Conservation (phyloP, 176 grass and related monocot species). For the Tillandsia fasciculata region DNA sequence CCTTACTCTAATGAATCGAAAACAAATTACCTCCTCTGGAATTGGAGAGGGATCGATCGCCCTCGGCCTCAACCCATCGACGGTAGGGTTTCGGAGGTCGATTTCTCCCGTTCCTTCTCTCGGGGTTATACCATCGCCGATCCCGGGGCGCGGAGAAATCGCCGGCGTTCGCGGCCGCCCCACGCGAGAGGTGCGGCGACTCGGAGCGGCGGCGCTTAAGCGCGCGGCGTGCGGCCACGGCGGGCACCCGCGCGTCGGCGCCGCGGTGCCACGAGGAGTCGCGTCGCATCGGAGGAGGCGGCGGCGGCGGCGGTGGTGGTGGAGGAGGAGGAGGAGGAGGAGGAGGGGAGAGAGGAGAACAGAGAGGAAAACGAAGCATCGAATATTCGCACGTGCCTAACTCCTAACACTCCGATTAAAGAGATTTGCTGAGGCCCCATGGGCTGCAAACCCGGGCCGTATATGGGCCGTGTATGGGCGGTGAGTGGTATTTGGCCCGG, state of each 20-base stretch:
- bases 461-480: no score
- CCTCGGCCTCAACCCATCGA: slow-evolving; percentile 35
- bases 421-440: no score
- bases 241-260: slow-evolving; percentile 2
- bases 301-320: background rate
- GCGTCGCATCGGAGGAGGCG: slow-evolving; percentile 26
- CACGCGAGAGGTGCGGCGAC: background rate
- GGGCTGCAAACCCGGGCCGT: no score
- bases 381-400: no score
- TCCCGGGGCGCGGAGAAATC: background rate
- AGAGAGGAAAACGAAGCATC: no score
- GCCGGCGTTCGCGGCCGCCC: background rate
- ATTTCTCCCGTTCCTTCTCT: slow-evolving; percentile 8
- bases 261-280: slow-evolving; percentile 18
- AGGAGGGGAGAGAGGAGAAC: background rate
- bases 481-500: no score
- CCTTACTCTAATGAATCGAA: no score
- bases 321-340: slow-evolving; percentile 3
- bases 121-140: slow-evolving; percentile 25
- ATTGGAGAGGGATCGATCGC: slow-evolving; percentile 18
- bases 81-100: slow-evolving; percentile 14
- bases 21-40: slow-evolving; percentile 31
- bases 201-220: slow-evolving; percentile 29
- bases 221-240: background rate
- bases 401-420: no score